Evolutionary conservation across 306 rosid genomes (phyloP).

Genomic region (Herpetospermum pedunculosum): DNA sequence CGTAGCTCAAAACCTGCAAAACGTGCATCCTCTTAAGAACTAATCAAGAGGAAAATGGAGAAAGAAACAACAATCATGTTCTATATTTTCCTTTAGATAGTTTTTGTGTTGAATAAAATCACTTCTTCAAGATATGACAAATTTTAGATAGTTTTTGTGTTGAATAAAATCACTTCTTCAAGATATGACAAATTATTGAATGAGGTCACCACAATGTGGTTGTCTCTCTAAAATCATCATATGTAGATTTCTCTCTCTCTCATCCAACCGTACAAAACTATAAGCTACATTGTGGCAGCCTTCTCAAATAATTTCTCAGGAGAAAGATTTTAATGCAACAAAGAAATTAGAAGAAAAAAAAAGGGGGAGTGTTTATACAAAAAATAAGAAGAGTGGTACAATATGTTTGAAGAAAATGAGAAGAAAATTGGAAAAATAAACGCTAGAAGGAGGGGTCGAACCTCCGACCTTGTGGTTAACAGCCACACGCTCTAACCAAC

Average conservation of each 20-base stretch:
- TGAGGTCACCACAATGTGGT: too few relatives aligned
- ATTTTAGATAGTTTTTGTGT: background rate
- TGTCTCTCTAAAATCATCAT: too few relatives aligned
- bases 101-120: background rate
- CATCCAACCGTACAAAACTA: too few relatives aligned
- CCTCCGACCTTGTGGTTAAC: slow-evolving; percentile 8
- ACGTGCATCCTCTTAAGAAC: background rate
- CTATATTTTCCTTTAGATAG: background rate
- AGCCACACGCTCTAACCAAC: slow-evolving; percentile 3
- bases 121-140: too few relatives aligned
- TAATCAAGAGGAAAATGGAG: background rate
- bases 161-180: background rate
- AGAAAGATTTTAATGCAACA: background rate
- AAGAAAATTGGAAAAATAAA: background rate
- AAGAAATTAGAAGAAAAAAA: background rate
- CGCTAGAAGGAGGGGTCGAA: slow-evolving; percentile 8
- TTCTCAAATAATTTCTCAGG: too few relatives aligned
- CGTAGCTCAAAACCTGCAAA: slow-evolving; percentile 22
- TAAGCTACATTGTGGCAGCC: too few relatives aligned
- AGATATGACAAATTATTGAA: too few relatives aligned
- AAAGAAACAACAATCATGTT: background rate
- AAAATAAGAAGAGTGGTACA: background rate
- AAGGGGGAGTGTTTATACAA: background rate
- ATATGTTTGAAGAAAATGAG: background rate
- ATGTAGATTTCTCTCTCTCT: too few relatives aligned